Evolutionary conservation across 306 rosid species (phyloP).

Genomic region (Hippophae tibetana): DNA sequence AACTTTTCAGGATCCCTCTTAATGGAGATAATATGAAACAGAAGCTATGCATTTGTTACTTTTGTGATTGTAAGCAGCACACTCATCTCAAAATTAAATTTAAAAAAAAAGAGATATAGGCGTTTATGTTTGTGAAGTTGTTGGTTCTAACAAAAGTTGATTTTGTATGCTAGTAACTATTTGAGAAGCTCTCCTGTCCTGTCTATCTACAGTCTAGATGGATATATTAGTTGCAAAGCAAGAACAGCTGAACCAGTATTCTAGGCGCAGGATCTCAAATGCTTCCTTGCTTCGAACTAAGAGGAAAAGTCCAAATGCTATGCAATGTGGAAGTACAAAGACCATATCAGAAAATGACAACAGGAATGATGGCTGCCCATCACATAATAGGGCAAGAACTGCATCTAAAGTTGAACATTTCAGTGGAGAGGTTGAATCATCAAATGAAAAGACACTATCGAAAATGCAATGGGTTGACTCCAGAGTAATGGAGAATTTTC

Average conservation of each 20-base stretch:
- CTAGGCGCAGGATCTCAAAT: conserved; percentile 13
- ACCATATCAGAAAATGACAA: conserved; percentile 17
- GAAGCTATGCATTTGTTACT: no score
- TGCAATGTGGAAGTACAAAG: conserved; percentile 4
- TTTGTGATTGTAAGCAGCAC: no score
- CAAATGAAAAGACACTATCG: conserved; percentile 7
- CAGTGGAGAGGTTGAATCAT: neutral
- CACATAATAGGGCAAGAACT: conserved; percentile 5
- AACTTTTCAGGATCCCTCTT: no score
- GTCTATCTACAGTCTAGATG: conserved; percentile 33
- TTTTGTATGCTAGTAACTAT: neutral
- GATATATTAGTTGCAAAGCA: conserved; percentile 28
- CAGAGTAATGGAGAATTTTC: neutral
- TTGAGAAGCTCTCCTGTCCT: neutral
- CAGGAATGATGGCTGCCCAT: conserved; percentile 2
- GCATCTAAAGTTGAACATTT: conserved; percentile 18
- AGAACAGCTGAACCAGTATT: conserved; percentile 10
- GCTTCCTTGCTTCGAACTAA: conserved; percentile 10
- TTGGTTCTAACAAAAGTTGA: no score
- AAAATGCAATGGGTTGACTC: conserved; percentile 20
- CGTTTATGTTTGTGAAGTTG: neutral
- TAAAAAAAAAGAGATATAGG: no score
- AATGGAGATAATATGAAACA: no score
- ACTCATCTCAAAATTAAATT: no score
- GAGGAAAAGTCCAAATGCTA: conserved; percentile 19